Conservation (phyloP, 208 protist species). For the Trypanosoma brucei region DNA sequence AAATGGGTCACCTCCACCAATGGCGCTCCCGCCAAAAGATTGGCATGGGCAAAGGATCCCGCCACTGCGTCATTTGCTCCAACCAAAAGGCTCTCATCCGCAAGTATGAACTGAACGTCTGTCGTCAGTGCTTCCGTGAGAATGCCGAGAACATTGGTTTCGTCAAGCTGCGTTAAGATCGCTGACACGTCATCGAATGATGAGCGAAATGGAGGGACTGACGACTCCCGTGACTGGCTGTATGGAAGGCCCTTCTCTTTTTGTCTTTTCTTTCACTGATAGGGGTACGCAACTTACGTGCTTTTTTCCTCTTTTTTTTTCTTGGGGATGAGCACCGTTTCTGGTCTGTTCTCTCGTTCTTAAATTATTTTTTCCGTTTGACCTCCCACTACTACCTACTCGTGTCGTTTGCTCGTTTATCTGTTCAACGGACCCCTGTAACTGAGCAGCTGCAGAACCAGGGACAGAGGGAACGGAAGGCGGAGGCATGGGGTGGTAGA, state of each 20-base stretch:
- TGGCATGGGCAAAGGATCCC: conserved; percentile 87
- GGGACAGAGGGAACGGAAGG: too few species aligned
- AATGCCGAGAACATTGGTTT: conserved; percentile 90
- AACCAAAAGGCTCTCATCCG: conserved; percentile 92
- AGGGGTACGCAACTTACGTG: not conserved
- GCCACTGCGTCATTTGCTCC: conserved; percentile 89
- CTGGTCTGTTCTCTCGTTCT: too few species aligned
- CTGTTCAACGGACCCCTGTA: too few species aligned
- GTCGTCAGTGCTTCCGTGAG: conserved; percentile 94
- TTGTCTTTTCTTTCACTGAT: not conserved
- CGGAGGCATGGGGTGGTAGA: too few species aligned
- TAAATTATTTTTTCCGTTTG: too few species aligned
- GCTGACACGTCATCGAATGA: not conserved
- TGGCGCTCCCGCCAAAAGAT: conserved; percentile 92
- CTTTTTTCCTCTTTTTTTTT: not conserved
- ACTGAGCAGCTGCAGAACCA: too few species aligned
- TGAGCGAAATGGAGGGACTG: not conserved
- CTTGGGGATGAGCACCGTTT: too few species aligned
- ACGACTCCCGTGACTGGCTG: not conserved
- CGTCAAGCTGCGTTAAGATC: conserved; percentile 83
- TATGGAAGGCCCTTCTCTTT: not conserved
- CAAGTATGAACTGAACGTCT: conserved; percentile 93
- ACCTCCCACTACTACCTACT: too few species aligned
- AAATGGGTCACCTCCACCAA: conserved; percentile 90
- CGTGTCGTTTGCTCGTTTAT: too few species aligned